Evolutionary conservation across 1,284 basidiomycete species (phyloP).

Genomic region (Kwoniella shivajii): DNA sequence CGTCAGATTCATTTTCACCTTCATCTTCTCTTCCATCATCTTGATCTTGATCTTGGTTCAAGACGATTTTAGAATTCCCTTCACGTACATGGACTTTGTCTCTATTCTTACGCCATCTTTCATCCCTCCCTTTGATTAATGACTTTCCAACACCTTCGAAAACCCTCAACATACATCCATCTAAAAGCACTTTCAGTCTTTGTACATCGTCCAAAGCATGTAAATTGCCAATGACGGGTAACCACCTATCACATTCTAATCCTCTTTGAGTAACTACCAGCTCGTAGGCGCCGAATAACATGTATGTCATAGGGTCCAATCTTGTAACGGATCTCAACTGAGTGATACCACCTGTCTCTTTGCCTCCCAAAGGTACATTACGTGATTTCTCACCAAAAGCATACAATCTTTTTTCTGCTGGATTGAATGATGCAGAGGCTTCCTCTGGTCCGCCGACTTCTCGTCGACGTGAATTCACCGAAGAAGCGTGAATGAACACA

Average conservation of each 20-base stretch:
- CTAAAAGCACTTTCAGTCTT: slow-evolving; percentile 78
- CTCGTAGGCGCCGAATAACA: slow-evolving; percentile 87
- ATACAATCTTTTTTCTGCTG: slow-evolving; percentile 74
- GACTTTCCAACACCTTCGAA: slow-evolving; percentile 76
- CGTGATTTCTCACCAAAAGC: slow-evolving; percentile 84
- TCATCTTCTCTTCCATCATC: slow-evolving; percentile 41
- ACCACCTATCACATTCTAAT: slow-evolving; percentile 86
- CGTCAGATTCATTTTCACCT: slow-evolving; percentile 60
- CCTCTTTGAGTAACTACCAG: slow-evolving; percentile 69
- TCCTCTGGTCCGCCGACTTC: slow-evolving; percentile 58
- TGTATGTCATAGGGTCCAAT: slow-evolving; percentile 85
- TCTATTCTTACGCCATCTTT: slow-evolving; percentile 27
- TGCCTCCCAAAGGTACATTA: slow-evolving; percentile 58
- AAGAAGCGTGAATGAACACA: slow-evolving; percentile 72
- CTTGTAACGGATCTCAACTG: slow-evolving; percentile 76
- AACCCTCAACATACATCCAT: slow-evolving; percentile 83
- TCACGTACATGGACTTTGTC: slow-evolving; percentile 20
- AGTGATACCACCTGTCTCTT: slow-evolving; percentile 41
- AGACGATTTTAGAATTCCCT: slow-evolving; percentile 25
- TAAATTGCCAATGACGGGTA: slow-evolving; percentile 78
- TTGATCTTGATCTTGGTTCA: slow-evolving; percentile 14
- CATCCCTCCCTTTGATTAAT: slow-evolving; percentile 34
- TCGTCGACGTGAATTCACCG: slow-evolving; percentile 78
- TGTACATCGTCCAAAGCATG: slow-evolving; percentile 81
- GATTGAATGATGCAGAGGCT: slow-evolving; percentile 52